Percentiles rank a stretch among this genome's conserved stretches.
Evolutionary conservation across 768 basidiomycete species (phyloP).

Genomic region (Leucosporidium scottii): DNA sequence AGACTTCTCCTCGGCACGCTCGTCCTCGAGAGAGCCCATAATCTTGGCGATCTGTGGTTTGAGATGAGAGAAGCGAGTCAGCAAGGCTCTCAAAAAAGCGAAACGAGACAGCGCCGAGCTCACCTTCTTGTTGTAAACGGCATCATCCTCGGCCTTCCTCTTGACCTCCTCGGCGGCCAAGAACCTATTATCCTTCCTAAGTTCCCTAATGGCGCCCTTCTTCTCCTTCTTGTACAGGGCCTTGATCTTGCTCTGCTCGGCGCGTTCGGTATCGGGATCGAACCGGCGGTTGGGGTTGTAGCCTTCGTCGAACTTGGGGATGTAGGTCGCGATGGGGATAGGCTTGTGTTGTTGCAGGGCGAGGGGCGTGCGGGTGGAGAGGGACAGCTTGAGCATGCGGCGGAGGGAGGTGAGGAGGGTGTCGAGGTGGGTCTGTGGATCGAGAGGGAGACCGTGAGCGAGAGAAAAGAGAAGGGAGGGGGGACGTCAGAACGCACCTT

Average conservation of each 20-base stretch:
- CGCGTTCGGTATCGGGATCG: constrained; percentile 88
- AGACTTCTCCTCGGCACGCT: constrained; percentile 90
- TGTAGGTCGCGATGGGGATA: constrained; percentile 85
- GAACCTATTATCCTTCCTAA: constrained; percentile 92
- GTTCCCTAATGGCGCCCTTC: constrained; percentile 92
- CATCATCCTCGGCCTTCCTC: constrained; percentile 78
- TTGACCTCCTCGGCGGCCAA: constrained; percentile 79
- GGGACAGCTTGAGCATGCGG: constrained; percentile 28
- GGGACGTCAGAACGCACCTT: constrained; percentile 48
- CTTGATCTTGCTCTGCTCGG: constrained; percentile 75
- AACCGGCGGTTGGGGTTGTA: constrained; percentile 47
- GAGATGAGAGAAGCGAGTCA: neutral
- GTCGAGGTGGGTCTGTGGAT: constrained; percentile 8
- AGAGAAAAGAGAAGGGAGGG: neutral
- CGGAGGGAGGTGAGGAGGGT: constrained; percentile 9
- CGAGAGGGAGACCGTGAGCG: neutral
- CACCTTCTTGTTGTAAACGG: constrained; percentile 57
- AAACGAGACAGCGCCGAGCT: neutral
- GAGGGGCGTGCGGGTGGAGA: constrained; percentile 60
- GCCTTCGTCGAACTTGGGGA: constrained; percentile 79
- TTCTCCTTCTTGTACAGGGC: constrained; percentile 86
- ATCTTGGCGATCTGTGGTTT: constrained; percentile 65
- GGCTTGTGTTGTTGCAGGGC: constrained; percentile 86
- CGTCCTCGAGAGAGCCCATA: constrained; percentile 55
- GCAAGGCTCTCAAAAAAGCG: neutral